Evolutionary conservation across 345 rosid species (phyloP), one percentile per base, ranked within the genome.

Genomic region (Theobroma cacao): DNA sequence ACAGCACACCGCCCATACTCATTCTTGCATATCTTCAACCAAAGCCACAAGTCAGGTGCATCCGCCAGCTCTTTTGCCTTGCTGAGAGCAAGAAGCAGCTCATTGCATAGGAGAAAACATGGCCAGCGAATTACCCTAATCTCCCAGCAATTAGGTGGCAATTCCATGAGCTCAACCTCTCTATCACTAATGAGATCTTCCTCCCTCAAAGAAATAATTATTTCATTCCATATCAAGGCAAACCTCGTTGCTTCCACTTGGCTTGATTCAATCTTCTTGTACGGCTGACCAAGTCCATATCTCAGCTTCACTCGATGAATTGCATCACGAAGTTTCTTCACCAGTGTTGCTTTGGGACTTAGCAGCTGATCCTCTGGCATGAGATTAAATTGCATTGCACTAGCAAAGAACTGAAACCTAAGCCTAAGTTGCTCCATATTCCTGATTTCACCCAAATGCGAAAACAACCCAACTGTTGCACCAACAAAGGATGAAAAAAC

Each of bases 81-180:
- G 82, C 89, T 90, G 70, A 95, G 88, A 24, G 98, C 97, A 56
- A 91, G 94, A 68, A 93, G 86, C 56, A 95, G 86, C 91, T 93
- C 98, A 74, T 95, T 95, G 86, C 97, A 89, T 13, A 95, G 93
- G 74, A 93, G 90, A 80, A 86, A 56, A 85, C 98, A 91, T 0
- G 98, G 98, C 98, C 98, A 95, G 38, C 98, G 93, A 78, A 95
- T 85, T 55, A 93, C 98, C 81, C 91, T 86, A 26, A 95, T 90
- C 80, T 85, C 66, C 98, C 98, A 95, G 80, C 80, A 89, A 85
- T 91, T 91, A 80, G 95, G 93, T 0, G 95, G 91, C 82, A 95
- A 83, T 78, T 90, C 97, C 79, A 95, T 74, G 70, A 95, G 93
- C 87, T 95, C 98, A 67, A 84, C 70, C 75, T 95, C 98, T 76